Evolutionary conservation across 2,329 filamentous ascomycete species (phyloP).

Genomic region (Neonectria ditissima): DNA sequence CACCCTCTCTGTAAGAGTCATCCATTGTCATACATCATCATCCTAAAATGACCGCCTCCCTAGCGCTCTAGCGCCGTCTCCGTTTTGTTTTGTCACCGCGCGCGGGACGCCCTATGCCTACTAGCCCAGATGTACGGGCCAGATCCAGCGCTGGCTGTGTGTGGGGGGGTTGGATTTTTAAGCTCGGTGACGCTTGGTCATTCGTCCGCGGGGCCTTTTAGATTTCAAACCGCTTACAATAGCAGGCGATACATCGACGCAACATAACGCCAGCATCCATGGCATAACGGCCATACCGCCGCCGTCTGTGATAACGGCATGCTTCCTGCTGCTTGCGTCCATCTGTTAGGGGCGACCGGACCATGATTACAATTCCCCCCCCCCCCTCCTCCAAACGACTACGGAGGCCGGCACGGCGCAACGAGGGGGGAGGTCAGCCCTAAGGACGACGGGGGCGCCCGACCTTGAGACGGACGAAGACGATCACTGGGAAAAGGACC

Average conservation of each 20-base stretch:
- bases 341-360: neutral
- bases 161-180: conserved; percentile 28
- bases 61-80: conserved; percentile 1
- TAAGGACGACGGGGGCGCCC: conserved; percentile 26
- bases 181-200: conserved; percentile 36
- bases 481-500: neutral
- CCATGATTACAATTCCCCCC: neutral
- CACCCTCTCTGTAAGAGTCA: conserved; percentile 45
- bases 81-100: conserved; percentile 24
- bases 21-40: conserved; percentile 35
- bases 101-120: conserved; percentile 13
- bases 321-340: neutral
- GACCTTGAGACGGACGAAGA: conserved; percentile 31
- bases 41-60: neutral
- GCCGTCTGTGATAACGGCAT: conserved; percentile 23
- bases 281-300: conserved; percentile 25
- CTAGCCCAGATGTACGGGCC: neutral
- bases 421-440: conserved; percentile 38
- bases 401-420: conserved; percentile 7
- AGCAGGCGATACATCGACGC: conserved; percentile 22
- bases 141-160: neutral
- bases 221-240: conserved; percentile 42
- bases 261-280: conserved; percentile 7
- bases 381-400: neutral
- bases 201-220: conserved; percentile 23